phyloP scores from a whole-genome alignment of 768 basidiomycete species.

The Mycena vitilis region DNA sequence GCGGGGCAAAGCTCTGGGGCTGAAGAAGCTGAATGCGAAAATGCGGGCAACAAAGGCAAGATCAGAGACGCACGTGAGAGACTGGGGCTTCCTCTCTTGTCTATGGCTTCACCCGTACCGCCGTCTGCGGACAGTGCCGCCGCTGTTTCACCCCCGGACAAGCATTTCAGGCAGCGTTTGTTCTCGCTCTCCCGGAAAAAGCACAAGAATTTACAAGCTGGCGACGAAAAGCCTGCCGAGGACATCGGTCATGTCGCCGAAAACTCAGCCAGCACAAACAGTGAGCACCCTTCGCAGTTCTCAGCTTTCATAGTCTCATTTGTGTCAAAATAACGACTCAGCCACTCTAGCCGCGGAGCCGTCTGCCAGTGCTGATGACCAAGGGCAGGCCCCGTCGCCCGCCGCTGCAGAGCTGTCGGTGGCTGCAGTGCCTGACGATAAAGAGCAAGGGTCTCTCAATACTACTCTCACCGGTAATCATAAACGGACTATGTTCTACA shows the following conservation, averaged over 20 bases:
- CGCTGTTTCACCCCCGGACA: slow-evolving; percentile 13
- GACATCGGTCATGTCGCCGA: slow-evolving; percentile 38
- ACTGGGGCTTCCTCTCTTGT: not conserved
- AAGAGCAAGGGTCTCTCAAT: slow-evolving; percentile 55
- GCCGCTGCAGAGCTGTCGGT: slow-evolving; percentile 34
- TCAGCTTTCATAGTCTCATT: slow-evolving; percentile 12
- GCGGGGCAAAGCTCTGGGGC: no score
- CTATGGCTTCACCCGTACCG: slow-evolving; percentile 23
- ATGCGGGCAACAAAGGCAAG: no score
- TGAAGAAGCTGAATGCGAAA: no score
- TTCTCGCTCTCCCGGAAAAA: slow-evolving; percentile 36
- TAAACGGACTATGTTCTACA: slow-evolving; percentile 55
- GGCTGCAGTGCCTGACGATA: slow-evolving; percentile 42
- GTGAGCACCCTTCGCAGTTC: slow-evolving; percentile 35
- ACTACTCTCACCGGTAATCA: slow-evolving; percentile 51
- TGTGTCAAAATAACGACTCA: slow-evolving; percentile 25
- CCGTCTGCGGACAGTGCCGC: slow-evolving; percentile 18
- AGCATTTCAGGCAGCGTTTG: slow-evolving; percentile 35
- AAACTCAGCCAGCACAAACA: slow-evolving; percentile 42
- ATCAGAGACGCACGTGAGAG: no score
- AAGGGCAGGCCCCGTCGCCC: slow-evolving; percentile 41
- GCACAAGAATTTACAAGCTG: slow-evolving; percentile 34
- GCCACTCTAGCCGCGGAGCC: slow-evolving; percentile 39
- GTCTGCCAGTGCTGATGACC: slow-evolving; percentile 32
- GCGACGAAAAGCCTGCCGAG: slow-evolving; percentile 31